Base-by-base conservation (phyloP, 768 basidiomycete species). In the Russula sp. region DNA sequence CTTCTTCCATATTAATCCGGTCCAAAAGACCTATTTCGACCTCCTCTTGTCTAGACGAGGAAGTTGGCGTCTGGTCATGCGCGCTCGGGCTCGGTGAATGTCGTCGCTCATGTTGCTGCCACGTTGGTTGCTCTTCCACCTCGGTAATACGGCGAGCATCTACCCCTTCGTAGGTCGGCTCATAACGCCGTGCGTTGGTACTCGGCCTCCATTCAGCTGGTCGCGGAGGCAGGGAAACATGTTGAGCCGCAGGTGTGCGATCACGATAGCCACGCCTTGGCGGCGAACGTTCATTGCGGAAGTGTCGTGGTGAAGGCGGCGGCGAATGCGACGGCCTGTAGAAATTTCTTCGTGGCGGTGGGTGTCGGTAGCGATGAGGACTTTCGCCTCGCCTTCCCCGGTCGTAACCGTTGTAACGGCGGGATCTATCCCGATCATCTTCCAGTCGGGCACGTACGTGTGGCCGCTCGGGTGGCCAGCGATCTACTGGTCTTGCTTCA, bases 1-100 rank as follows among this genome's bases (percentile, higher is more conserved):
- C 7, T 48, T 50, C 38, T 22, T 60, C 34, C 63, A 60, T 64
- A 50, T 50, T 24, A 42, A 64, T 64, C 48, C 59, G 53, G 18
- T 50, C 38, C 8, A 64, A 32, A 3, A 64, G 59, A 50, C 38
- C 58, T 20, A 54, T 40, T 49, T 64, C 58, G 46, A 20, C 28
- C 46, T 56, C 63, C 48, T 28, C 36, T 3, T 18, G 53, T 32
- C 59, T 55, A n/a, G 59, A 53, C 24, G 63, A 26, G 13, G 46
- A 22, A 5, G 48, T 40, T 22, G 28, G 38, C 2, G 48, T 60
- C 46, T 16, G 63, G 7, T 60, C 53, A 26, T 48, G 63, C 10
- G 49, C 52, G 8, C 28, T 50, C 5, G 52, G 28, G 24, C 36
- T 42, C 20, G 63, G 36, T 18, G 26, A 26, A 5, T 11, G 52